Conservation (phyloP, 2,329 filamentous ascomycete genomes). For the Verticillium zaregamsianum region DNA sequence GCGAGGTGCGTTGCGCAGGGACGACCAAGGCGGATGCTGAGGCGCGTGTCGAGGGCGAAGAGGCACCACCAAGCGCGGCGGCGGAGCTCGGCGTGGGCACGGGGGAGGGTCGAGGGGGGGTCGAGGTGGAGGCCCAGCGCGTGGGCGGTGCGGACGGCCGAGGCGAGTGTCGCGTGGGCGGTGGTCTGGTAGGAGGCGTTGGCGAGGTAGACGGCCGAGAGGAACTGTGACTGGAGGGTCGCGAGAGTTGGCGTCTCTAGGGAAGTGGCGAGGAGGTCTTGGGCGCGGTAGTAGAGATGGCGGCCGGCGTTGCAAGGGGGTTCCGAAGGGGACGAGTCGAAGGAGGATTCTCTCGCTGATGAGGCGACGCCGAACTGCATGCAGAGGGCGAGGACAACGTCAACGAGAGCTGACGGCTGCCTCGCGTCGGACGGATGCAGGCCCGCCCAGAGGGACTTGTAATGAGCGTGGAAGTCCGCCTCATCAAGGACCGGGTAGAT, state of each 20-base stretch:
- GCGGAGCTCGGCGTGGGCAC: constrained; percentile 34
- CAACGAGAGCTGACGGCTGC: constrained; percentile 43
- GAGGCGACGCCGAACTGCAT: constrained; percentile 37
- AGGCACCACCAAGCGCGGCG: constrained; percentile 50
- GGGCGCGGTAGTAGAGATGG: not conserved
- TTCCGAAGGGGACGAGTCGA: not conserved
- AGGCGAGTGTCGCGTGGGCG: constrained; percentile 32
- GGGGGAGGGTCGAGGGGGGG: constrained; percentile 28
- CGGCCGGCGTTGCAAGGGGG: not conserved
- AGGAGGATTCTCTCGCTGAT: constrained; percentile 13
- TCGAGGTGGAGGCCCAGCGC: constrained; percentile 45
- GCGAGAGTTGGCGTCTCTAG: constrained; percentile 41
- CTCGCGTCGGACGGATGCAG: constrained; percentile 19
- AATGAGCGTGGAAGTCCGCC: constrained; percentile 36
- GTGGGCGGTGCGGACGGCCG: constrained; percentile 39
- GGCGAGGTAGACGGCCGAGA: constrained; percentile 40
- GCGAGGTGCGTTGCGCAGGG: constrained; percentile 25
- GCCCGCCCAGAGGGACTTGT: constrained; percentile 32
- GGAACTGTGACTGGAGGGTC: constrained; percentile 43
- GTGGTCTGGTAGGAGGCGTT: constrained; percentile 45
- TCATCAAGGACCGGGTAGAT: constrained; percentile 38
- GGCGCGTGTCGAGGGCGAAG: constrained; percentile 43
- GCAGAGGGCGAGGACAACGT: constrained; percentile 47
- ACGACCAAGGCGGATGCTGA: constrained; percentile 40
- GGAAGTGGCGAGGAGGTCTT: constrained; percentile 4